Evolutionary conservation across 805 yeast species (phyloP).

Genomic region (Cyberlindnera maclurae): DNA sequence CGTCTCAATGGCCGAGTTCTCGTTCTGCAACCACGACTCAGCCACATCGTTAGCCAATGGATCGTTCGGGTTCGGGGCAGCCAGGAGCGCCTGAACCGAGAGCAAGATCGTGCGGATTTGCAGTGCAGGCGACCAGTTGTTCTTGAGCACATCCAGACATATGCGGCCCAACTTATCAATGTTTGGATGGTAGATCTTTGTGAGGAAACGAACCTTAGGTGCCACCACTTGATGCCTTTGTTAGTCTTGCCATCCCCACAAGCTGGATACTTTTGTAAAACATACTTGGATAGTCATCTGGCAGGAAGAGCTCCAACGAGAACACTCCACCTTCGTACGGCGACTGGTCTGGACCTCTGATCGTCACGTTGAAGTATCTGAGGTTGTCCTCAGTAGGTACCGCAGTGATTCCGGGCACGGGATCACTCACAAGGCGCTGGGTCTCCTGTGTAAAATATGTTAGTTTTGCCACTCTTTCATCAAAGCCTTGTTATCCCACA

Average conservation of each 20-base stretch:
- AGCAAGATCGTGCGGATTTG: slow-evolving; percentile 89
- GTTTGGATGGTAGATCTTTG: slow-evolving; percentile 94
- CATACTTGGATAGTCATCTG: slow-evolving; percentile 89
- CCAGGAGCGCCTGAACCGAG: slow-evolving; percentile 87
- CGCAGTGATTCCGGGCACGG: slow-evolving; percentile 94
- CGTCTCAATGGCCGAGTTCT: slow-evolving; percentile 67
- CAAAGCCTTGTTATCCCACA: neutral
- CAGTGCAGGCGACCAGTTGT: slow-evolving; percentile 96
- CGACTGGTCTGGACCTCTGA: slow-evolving; percentile 85
- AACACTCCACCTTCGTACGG: slow-evolving; percentile 87
- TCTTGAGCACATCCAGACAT: slow-evolving; percentile 88
- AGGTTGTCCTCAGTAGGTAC: slow-evolving; percentile 90
- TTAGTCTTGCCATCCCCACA: slow-evolving; percentile 17
- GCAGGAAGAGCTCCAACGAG: slow-evolving; percentile 77
- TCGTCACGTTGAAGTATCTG: slow-evolving; percentile 85
- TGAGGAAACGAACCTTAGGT: slow-evolving; percentile 89
- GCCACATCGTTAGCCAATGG: slow-evolving; percentile 98
- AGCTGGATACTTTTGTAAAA: no score
- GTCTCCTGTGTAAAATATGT: slow-evolving; percentile 61
- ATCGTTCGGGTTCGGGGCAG: slow-evolving; percentile 97
- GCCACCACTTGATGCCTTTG: slow-evolving; percentile 56
- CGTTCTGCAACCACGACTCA: slow-evolving; percentile 89
- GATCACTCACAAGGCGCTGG: slow-evolving; percentile 84
- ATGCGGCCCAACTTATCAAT: slow-evolving; percentile 93
- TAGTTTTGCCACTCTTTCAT: neutral